These are phyloP conservation scores for Stropharia rugosoannulata DNA, from an alignment of 768 basidiomycete species.

Conservation along the genomic window DNA sequence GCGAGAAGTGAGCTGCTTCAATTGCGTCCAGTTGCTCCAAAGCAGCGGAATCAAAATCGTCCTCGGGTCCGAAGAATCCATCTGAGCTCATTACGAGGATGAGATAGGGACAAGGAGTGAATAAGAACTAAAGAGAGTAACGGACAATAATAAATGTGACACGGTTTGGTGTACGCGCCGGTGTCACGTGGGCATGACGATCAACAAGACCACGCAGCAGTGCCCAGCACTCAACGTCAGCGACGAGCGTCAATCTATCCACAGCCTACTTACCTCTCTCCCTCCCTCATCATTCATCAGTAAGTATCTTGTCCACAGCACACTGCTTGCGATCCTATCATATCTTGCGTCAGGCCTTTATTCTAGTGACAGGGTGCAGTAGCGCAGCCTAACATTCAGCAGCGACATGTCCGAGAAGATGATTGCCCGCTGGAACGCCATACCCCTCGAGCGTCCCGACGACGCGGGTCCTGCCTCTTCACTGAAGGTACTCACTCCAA, in stretches of 20 bases:
- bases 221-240: not conserved
- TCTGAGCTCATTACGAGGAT: conserved; percentile 65
- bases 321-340: not conserved
- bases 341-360: not conserved
- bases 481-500: conserved; percentile 72
- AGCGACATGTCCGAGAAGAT: conserved; percentile 60
- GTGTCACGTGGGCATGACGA: conserved; percentile 23
- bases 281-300: not conserved
- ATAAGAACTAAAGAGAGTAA: too few relatives aligned
- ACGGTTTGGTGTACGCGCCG: conserved; percentile 18
- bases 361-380: too few relatives aligned
- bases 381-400: too few relatives aligned
- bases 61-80: conserved; percentile 67
- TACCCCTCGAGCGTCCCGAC: conserved; percentile 42
- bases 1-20: conserved; percentile 54
- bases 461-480: conserved; percentile 16
- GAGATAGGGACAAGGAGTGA: not conserved
- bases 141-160: not conserved
- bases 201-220: not conserved
- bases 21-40: conserved; percentile 67
- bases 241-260: not conserved
- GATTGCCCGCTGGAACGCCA: conserved; percentile 73
- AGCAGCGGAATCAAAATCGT: conserved; percentile 57
- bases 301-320: not conserved
- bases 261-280: not conserved